Percentiles rank a stretch among this genome's conserved stretches.
These are phyloP conservation scores for Globisporangium nagaii DNA, from an alignment of 352 stramenopile genomes.

Conservation along the genomic window DNA sequence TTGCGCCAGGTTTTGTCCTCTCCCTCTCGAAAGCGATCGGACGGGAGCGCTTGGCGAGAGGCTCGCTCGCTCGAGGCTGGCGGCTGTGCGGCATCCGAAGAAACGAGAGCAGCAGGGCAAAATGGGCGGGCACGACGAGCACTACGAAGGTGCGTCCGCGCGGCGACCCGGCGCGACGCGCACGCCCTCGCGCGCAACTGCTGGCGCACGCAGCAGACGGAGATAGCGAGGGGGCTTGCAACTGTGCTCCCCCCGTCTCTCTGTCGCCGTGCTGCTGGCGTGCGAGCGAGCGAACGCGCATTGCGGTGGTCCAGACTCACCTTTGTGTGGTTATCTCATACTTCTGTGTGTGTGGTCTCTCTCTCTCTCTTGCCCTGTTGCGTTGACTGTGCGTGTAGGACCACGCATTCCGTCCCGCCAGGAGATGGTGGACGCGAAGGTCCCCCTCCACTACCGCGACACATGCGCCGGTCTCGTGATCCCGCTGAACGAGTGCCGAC, in stretches of 20 bases:
- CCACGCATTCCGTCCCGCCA: constrained; percentile 76
- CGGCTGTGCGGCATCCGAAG: constrained; percentile 27
- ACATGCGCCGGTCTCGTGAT: constrained; percentile 94
- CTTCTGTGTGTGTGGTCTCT: not conserved
- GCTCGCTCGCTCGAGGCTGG: too few relatives aligned
- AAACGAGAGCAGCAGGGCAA: constrained; percentile 23
- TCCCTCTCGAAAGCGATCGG: too few relatives aligned
- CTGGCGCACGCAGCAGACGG: not conserved
- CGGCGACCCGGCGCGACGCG: not conserved
- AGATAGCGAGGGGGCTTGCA: not conserved
- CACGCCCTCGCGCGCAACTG: not conserved
- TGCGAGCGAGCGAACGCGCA: not conserved
- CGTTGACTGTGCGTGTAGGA: constrained; percentile 24
- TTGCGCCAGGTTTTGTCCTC: too few relatives aligned
- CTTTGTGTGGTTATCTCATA: not conserved
- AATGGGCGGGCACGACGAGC: constrained; percentile 55
- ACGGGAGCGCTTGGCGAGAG: constrained; percentile 17
- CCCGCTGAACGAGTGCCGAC: constrained; percentile 94
- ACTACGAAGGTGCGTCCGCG: constrained; percentile 52
- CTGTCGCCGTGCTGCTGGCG: not conserved
- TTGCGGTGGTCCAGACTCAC: not conserved
- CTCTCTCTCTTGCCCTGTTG: not conserved
- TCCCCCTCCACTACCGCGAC: constrained; percentile 94
- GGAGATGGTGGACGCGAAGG: constrained; percentile 92
- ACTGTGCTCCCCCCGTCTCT: not conserved